These are phyloP conservation scores for Aspergillus fischeri DNA, from an alignment of 2,329 filamentous ascomycete genomes.

Conservation along the genomic window DNA sequence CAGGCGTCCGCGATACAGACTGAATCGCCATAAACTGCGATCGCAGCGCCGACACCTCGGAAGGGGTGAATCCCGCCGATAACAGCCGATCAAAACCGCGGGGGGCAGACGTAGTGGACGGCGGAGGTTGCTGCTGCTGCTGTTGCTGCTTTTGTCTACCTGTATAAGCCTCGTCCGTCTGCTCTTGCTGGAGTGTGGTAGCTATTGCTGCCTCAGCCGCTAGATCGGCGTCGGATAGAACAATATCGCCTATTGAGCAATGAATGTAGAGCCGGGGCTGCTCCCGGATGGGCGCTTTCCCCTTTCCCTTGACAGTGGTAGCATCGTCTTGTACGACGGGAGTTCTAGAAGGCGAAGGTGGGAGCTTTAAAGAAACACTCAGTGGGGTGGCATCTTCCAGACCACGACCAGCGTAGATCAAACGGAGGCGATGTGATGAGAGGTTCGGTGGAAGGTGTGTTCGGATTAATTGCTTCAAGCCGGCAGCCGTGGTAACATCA, in stretches of 20 bases:
- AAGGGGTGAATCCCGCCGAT: slow-evolving; percentile 70
- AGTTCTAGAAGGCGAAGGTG: slow-evolving; percentile 51
- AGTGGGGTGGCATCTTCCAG: slow-evolving; percentile 71
- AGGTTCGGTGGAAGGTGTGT: slow-evolving; percentile 60
- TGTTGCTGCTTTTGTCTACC: slow-evolving; percentile 9
- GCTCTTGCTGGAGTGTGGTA: slow-evolving; percentile 23
- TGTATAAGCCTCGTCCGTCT: slow-evolving; percentile 6
- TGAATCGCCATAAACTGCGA: slow-evolving; percentile 87
- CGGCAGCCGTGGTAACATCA: slow-evolving; percentile 65
- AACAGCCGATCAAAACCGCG: slow-evolving; percentile 87
- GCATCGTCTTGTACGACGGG: slow-evolving; percentile 23
- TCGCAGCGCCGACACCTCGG: slow-evolving; percentile 79
- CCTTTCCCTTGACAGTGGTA: slow-evolving; percentile 14
- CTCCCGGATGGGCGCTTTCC: slow-evolving; percentile 56
- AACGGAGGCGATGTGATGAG: slow-evolving; percentile 68
- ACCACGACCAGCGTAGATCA: slow-evolving; percentile 86
- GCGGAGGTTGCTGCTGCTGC: slow-evolving; percentile 13
- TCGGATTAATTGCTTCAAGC: slow-evolving; percentile 80
- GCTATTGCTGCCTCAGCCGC: slow-evolving; percentile 56
- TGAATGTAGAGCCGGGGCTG: slow-evolving; percentile 74
- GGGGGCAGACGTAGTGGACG: slow-evolving; percentile 54
- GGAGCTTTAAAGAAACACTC: slow-evolving; percentile 61
- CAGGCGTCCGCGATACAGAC: slow-evolving; percentile 74
- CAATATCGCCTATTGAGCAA: slow-evolving; percentile 79
- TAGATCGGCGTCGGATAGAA: slow-evolving; percentile 66